phyloP scores from a whole-genome alignment of 108 stramenopile genomes.

The Fragilaria radians region DNA sequence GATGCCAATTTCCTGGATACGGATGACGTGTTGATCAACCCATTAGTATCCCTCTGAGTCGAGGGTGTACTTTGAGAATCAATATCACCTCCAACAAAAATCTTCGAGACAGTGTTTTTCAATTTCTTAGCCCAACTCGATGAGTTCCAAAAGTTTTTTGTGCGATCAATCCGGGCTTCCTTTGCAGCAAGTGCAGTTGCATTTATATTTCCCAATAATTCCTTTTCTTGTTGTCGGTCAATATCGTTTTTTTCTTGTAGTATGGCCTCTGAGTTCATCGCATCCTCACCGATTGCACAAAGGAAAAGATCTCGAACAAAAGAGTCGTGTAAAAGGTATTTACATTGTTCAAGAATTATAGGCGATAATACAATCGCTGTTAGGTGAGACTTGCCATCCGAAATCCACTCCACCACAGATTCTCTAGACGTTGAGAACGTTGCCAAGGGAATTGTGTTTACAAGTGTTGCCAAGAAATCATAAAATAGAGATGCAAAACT shows the following conservation, averaged over 20 bases:
- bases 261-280: conserved; percentile 34
- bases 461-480: conserved; percentile 53
- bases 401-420: conserved; percentile 74
- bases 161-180: conserved; percentile 72
- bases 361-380: conserved; percentile 64
- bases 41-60: conserved; percentile 22
- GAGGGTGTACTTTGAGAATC: background rate
- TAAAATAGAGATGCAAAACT: conserved; percentile 42
- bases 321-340: conserved; percentile 44
- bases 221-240: conserved; percentile 68
- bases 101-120: conserved; percentile 28
- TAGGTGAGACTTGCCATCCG: conserved; percentile 56
- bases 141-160: conserved; percentile 65
- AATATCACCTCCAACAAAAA: conserved; percentile 16
- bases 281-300: conserved; percentile 45
- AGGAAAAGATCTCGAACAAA: conserved; percentile 60
- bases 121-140: conserved; percentile 73
- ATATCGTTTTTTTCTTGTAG: conserved; percentile 57
- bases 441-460: conserved; percentile 64
- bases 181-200: conserved; percentile 64
- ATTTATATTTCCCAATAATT: conserved; percentile 43
- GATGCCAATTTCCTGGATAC: conserved; percentile 60
- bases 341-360: conserved; percentile 68
- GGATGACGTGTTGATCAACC: conserved; percentile 55
- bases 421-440: conserved; percentile 55